phyloP scores from a whole-genome alignment of 1,139 yeast genomes.

The Nadsonia starkeyi-henricii region DNA sequence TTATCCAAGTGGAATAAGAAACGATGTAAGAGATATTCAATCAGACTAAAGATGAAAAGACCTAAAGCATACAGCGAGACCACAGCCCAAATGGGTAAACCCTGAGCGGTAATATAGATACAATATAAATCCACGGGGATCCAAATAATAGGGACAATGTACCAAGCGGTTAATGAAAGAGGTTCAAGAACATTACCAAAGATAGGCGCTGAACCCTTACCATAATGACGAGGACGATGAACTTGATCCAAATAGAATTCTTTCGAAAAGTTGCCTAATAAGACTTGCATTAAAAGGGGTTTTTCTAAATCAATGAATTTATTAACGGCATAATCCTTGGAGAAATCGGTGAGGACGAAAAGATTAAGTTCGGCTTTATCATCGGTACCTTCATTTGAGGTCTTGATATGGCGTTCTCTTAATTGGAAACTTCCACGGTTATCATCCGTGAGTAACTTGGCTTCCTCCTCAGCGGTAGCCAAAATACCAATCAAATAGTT shows the following conservation, averaged over 20 bases:
- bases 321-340: slow-evolving; percentile 58
- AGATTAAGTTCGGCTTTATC: slow-evolving; percentile 45
- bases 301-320: slow-evolving; percentile 72
- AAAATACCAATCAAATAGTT: slow-evolving; percentile 45
- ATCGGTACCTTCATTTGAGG: slow-evolving; percentile 8
- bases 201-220: slow-evolving; percentile 80
- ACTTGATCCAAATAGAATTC: slow-evolving; percentile 91
- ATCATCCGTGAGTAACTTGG: slow-evolving; percentile 30
- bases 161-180: slow-evolving; percentile 58
- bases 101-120: slow-evolving; percentile 25
- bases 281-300: slow-evolving; percentile 70
- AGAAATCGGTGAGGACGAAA: slow-evolving; percentile 64
- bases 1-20: slow-evolving; percentile 85
- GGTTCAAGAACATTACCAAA: slow-evolving; percentile 69
- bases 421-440: slow-evolving; percentile 17
- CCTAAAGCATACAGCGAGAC: slow-evolving; percentile 44
- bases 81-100: slow-evolving; percentile 14
- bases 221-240: slow-evolving; percentile 91
- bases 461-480: slow-evolving; percentile 50
- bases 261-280: slow-evolving; percentile 58
- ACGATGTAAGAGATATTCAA: slow-evolving; percentile 80
- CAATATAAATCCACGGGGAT: slow-evolving; percentile 57
- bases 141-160: slow-evolving; percentile 80
- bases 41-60: slow-evolving; percentile 76
- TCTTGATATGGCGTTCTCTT: slow-evolving; percentile 1